Evolutionary conservation across 2,329 filamentous ascomycete species (phyloP).

Genomic region (Penicillium sp.): DNA sequence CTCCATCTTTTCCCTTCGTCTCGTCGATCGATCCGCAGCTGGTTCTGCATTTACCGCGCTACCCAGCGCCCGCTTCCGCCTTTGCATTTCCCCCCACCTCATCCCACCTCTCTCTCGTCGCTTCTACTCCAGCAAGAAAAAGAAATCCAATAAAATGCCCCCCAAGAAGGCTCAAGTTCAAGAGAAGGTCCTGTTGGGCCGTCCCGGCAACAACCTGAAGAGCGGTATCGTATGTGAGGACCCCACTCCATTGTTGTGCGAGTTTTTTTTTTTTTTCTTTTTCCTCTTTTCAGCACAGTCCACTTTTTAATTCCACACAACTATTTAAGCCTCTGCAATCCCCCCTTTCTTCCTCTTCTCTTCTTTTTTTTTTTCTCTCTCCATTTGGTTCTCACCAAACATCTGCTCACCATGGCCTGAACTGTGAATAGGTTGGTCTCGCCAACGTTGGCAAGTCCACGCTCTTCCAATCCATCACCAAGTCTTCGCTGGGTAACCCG

Average conservation of each 20-base stretch:
- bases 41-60: conserved; percentile 60
- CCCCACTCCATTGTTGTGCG: conserved; percentile 36
- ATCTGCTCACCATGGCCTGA: conserved; percentile 21
- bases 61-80: conserved; percentile 48
- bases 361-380: conserved; percentile 21
- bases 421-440: conserved; percentile 75
- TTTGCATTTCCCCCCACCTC: conserved; percentile 35
- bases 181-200: conserved; percentile 94
- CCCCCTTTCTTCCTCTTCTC: conserved; percentile 17
- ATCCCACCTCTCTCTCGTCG: conserved; percentile 41
- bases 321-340: conserved; percentile 27
- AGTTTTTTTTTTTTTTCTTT: conserved; percentile 20
- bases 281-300: conserved; percentile 32
- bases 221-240: conserved; percentile 90
- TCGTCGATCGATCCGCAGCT: conserved; percentile 63
- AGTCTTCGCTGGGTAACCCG: conserved; percentile 95
- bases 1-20: conserved; percentile 55
- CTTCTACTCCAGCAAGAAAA: conserved; percentile 61
- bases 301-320: conserved; percentile 30
- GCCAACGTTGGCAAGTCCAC: conserved; percentile 99
- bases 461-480: conserved; percentile 99
- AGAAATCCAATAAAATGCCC: conserved; percentile 78
- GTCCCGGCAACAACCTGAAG: conserved; percentile 97
- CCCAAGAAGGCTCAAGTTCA: conserved; percentile 91
- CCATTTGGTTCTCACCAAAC: neutral